A percentile compares a stretch with the other conserved stretches of the same genome.
Evolutionary conservation across 2,329 filamentous ascomycete species (phyloP).

Genomic region (Alternaria burnsii): DNA sequence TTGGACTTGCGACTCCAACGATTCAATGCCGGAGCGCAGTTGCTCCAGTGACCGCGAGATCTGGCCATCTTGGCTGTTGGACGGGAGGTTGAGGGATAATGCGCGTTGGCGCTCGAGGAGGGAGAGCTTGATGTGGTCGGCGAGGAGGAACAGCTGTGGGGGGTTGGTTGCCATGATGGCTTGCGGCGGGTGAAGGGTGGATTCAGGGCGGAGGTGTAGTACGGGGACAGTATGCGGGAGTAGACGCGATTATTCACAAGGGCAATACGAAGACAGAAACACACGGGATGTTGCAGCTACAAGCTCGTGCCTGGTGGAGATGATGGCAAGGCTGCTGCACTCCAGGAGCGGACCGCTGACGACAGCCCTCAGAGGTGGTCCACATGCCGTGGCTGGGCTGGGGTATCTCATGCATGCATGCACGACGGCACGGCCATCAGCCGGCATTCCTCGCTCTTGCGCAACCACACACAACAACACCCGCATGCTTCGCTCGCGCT

Average conservation of each 20-base stretch:
- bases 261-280: background rate
- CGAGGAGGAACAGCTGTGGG: slow-evolving; percentile 85
- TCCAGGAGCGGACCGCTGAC: slow-evolving; percentile 26
- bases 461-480: slow-evolving; percentile 23
- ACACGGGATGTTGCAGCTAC: slow-evolving; percentile 5
- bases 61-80: slow-evolving; percentile 84
- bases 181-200: slow-evolving; percentile 12
- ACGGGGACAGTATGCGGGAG: slow-evolving; percentile 1
- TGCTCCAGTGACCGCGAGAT: slow-evolving; percentile 89
- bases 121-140: slow-evolving; percentile 96
- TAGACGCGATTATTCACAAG: background rate
- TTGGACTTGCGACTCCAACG: slow-evolving; percentile 70
- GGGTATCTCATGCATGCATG: background rate
- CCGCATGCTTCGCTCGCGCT: slow-evolving; percentile 24
- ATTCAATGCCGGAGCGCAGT: slow-evolving; percentile 79
- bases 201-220: slow-evolving; percentile 12
- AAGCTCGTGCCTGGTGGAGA: slow-evolving; percentile 3
- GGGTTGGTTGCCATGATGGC: slow-evolving; percentile 57
- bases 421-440: slow-evolving; percentile 7
- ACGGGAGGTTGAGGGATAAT: slow-evolving; percentile 78
- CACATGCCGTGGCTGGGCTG: slow-evolving; percentile 4
- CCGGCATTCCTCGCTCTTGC: slow-evolving; percentile 30
- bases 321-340: slow-evolving; percentile 22
- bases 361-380: slow-evolving; percentile 4
- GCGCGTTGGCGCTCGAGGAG: slow-evolving; percentile 91